Percentiles rank a stretch among this genome's conserved stretches.
These are phyloP conservation scores for Trichoderma erinaceum DNA, from an alignment of 495 filamentous ascomycete genomes.

Conservation along the genomic window DNA sequence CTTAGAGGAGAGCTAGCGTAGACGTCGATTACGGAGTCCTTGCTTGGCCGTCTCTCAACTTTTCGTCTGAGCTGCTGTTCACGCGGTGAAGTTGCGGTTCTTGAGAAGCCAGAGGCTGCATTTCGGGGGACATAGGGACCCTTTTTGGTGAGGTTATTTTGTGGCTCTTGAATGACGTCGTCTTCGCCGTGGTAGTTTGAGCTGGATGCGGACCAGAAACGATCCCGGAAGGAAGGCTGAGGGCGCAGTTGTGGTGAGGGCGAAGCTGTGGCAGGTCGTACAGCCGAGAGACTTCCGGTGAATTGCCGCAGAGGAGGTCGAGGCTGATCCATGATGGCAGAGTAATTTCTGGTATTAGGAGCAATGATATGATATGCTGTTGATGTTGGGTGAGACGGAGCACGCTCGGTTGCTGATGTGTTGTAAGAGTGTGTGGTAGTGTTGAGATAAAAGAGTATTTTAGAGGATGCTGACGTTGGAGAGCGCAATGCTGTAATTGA, in stretches of 20 bases:
- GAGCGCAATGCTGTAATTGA: not conserved
- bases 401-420: not conserved
- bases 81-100: not conserved
- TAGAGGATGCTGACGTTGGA: not conserved
- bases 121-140: not conserved
- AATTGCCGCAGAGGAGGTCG: not conserved
- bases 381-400: too few species aligned
- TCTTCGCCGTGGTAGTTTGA: constrained; percentile 5
- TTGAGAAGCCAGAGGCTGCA: constrained; percentile 13
- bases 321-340: not conserved
- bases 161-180: not conserved
- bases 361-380: not conserved
- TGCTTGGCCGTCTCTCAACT: not conserved
- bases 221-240: constrained; percentile 3
- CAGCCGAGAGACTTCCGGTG: not conserved
- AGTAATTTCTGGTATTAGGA: not conserved
- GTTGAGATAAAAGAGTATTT: not conserved
- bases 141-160: not conserved
- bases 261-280: not conserved
- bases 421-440: not conserved
- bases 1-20: not conserved
- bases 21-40: not conserved
- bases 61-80: not conserved
- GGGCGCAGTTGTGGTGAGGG: not conserved
- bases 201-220: constrained; percentile 5